phyloP scores from a whole-genome alignment of 768 basidiomycete genomes.

The Serendipita vermifera region DNA sequence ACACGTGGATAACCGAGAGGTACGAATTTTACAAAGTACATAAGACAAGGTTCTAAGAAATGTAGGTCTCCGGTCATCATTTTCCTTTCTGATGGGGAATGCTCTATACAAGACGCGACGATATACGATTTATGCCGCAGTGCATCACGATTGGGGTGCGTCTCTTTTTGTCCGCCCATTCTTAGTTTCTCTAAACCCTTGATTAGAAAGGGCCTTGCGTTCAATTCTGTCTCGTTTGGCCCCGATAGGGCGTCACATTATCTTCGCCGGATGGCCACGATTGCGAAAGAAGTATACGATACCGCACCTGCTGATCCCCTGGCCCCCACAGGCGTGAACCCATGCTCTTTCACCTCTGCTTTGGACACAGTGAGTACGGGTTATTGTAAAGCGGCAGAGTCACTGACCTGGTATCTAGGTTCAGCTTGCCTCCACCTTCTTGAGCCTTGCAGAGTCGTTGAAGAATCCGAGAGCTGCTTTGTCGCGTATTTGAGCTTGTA shows the following conservation, averaged over 20 bases:
- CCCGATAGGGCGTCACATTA: slow-evolving; percentile 17
- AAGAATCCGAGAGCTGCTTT: slow-evolving; percentile 36
- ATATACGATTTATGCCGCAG: slow-evolving; percentile 32
- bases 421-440: slow-evolving; percentile 43
- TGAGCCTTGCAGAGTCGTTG: slow-evolving; percentile 45
- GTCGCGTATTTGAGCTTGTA: not conserved
- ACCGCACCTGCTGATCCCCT: slow-evolving; percentile 31
- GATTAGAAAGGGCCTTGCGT: slow-evolving; percentile 41
- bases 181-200: not conserved
- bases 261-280: slow-evolving; percentile 38
- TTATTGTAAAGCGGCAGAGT: not conserved
- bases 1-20: not conserved
- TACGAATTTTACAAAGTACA: not conserved
- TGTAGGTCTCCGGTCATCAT: slow-evolving; percentile 39
- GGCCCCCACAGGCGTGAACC: slow-evolving; percentile 20
- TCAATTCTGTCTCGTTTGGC: slow-evolving; percentile 48
- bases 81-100: slow-evolving; percentile 47
- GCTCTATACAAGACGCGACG: slow-evolving; percentile 25
- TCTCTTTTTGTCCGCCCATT: not conserved
- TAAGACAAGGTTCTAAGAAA: not conserved
- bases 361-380: slow-evolving; percentile 34
- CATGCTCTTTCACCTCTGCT: slow-evolving; percentile 39
- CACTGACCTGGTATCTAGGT: slow-evolving; percentile 26
- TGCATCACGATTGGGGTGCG: slow-evolving; percentile 35
- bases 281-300: slow-evolving; percentile 37